Percentiles rank a stretch among this genome's conserved stretches.
phyloP scores from a whole-genome alignment of 805 yeast species.

The Scheffersomyces ergatensis region DNA sequence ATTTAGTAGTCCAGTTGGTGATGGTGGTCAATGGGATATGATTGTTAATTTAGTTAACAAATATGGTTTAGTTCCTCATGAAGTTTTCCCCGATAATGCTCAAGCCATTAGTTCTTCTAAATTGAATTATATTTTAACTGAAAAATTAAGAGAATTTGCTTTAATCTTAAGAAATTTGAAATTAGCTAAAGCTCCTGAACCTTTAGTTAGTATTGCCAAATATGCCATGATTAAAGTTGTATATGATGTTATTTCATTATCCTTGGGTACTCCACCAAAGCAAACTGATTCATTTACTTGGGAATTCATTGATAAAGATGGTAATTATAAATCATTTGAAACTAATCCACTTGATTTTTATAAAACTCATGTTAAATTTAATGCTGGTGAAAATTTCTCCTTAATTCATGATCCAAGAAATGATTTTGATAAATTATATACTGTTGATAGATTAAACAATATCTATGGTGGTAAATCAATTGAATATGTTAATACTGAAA shows the following conservation, averaged over 20 bases:
- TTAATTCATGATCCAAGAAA: conserved; percentile 83
- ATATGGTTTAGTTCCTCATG: conserved; percentile 79
- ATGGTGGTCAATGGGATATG: conserved; percentile 91
- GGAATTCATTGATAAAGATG: conserved; percentile 76
- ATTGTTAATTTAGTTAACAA: conserved; percentile 71
- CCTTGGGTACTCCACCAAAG: conserved; percentile 77
- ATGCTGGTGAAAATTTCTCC: conserved; percentile 56
- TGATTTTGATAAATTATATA: conserved; percentile 56
- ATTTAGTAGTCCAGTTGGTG: conserved; percentile 64
- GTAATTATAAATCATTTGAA: conserved; percentile 48
- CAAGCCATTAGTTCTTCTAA: conserved; percentile 51
- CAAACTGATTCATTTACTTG: conserved; percentile 66
- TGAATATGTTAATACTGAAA: conserved; percentile 65
- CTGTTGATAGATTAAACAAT: conserved; percentile 75
- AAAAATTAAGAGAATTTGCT: conserved; percentile 77
- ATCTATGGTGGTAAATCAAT: conserved; percentile 69
- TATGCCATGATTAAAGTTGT: conserved; percentile 54
- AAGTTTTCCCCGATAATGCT: conserved; percentile 66
- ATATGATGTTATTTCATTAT: conserved; percentile 62
- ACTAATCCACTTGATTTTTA: conserved; percentile 70
- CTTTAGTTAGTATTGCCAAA: conserved; percentile 33
- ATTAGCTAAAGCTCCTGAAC: conserved; percentile 39
- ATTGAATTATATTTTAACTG: conserved; percentile 61
- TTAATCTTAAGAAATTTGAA: conserved; percentile 57
- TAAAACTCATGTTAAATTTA: conserved; percentile 49